These are phyloP conservation scores for Leccinellum luteum DNA, from an alignment of 768 basidiomycete species.

Conservation along the genomic window DNA sequence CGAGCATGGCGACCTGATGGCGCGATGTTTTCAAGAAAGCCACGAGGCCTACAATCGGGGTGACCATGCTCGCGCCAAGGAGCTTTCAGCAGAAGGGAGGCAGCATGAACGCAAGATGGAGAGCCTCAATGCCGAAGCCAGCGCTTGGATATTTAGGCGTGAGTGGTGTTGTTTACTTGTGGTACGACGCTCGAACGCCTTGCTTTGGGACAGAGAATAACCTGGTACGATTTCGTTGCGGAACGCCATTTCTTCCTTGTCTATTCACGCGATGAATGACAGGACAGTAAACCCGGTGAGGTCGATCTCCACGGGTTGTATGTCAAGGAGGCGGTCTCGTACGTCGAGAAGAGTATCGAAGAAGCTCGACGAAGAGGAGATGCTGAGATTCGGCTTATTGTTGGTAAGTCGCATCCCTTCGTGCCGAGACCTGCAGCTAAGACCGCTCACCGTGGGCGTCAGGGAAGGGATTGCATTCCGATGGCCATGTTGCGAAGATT, in stretches of 20 bases:
- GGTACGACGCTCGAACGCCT: background rate
- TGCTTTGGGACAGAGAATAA: slow-evolving; percentile 61
- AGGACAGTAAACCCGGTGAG: slow-evolving; percentile 71
- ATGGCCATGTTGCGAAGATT: slow-evolving; percentile 74
- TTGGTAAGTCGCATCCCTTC: slow-evolving; percentile 52
- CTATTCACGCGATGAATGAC: background rate
- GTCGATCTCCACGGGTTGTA: slow-evolving; percentile 91
- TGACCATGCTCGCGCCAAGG: slow-evolving; percentile 78
- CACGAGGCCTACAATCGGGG: slow-evolving; percentile 71
- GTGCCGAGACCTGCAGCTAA: background rate
- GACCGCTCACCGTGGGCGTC: background rate
- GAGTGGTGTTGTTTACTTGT: slow-evolving; percentile 36
- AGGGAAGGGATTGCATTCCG: slow-evolving; percentile 89
- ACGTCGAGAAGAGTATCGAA: slow-evolving; percentile 67
- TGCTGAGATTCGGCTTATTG: slow-evolving; percentile 72
- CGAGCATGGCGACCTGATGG: slow-evolving; percentile 79
- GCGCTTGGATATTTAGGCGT: slow-evolving; percentile 77
- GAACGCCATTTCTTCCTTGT: background rate
- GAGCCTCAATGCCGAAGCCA: slow-evolving; percentile 73
- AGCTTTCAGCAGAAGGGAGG: slow-evolving; percentile 79
- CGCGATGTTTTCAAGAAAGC: slow-evolving; percentile 62
- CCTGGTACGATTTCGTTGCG: slow-evolving; percentile 38
- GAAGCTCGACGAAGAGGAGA: slow-evolving; percentile 64
- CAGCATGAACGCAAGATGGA: slow-evolving; percentile 77
- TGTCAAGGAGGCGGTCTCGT: slow-evolving; percentile 85